Conservation (phyloP, 75 land plant genomes). For the Sequoia sempervirens region DNA sequence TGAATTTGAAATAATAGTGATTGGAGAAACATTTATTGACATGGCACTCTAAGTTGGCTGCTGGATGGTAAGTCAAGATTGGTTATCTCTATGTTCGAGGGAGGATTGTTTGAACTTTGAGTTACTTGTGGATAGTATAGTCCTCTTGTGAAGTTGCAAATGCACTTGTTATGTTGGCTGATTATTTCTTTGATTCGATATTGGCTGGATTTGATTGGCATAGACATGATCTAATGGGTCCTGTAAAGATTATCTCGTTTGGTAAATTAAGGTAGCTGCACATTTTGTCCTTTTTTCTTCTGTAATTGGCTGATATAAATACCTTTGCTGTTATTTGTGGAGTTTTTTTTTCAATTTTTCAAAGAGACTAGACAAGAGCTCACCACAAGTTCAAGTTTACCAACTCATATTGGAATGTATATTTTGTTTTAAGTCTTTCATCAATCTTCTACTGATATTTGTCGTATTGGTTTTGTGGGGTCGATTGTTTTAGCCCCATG, state of each 20-base stretch:
- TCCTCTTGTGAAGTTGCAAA: neutral
- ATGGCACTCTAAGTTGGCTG: neutral
- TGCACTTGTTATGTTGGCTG: neutral
- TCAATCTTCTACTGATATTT: neutral
- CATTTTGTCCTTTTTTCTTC: neutral
- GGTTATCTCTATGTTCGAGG: neutral
- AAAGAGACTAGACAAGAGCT: neutral
- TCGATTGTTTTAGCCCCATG: constrained; percentile 53
- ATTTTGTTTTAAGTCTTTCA: neutral
- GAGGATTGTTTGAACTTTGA: neutral
- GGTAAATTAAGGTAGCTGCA: neutral
- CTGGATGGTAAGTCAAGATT: neutral
- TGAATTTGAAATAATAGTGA: neutral
- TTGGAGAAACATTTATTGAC: neutral
- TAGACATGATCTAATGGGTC: neutral
- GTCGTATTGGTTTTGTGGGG: neutral
- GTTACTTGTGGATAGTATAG: neutral
- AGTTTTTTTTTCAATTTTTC: neutral
- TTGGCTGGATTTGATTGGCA: neutral
- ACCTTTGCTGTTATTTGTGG: neutral
- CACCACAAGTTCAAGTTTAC: neutral
- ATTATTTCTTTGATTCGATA: neutral
- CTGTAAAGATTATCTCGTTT: neutral
- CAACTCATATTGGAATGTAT: neutral
- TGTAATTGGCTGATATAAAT: neutral